Evolutionary conservation across 1,284 basidiomycete genomes (phyloP), one percentile per base, ranked within the genome.

Genomic region (Microstroma glucosiphilum): DNA sequence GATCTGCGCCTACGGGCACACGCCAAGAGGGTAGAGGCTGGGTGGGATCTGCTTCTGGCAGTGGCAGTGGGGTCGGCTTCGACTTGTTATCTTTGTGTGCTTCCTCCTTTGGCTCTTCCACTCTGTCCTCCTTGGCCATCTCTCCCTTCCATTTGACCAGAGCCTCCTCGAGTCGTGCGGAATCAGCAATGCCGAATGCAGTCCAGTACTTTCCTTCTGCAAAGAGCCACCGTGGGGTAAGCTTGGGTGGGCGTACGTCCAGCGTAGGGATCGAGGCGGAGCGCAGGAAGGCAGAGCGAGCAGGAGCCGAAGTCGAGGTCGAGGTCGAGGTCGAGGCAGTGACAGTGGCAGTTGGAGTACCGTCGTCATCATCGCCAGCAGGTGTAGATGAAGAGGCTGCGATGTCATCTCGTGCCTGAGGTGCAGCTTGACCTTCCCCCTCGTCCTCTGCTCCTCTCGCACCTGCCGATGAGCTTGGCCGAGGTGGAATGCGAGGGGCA

Each of bases 1-100:
- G 62, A 54, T 74, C 72, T 37, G 59, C 40, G 8, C 62, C 66
- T 1, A 72, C 69, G n/a, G 72, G 65, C 1, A 74, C 65, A 51
- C 64, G 63, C 65, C 70, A 68, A 13, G 62, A 23, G 1, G 61
- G 60, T 2, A 59, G 37, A 6, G 62, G 56, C 2, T 40, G 56
- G n/a, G 65, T 65, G 8, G 72, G 72, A 64, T 72, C 67, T 2
- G 64, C 53, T 1, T 62, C 46, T 26, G 55, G 42, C 6, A 58
- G 40, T 15, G 42, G 26, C 9, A 37, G 30, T 37, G 30, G 30
- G 30, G 30, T 3, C 9, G 30, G 9, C 30, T 37, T 37, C 30
- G 30, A 37, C 30, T 37, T 37, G 4, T 37, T 37, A 59, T 43
- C 25, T 13, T 13, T 25, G 15, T 43, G 46, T 9, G 30, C 4